A percentile compares a stretch with the other conserved stretches of the same genome.
These are phyloP conservation scores for Metschnikowia koreensis DNA, from an alignment of 805 yeast genomes.

Conservation along the genomic window DNA sequence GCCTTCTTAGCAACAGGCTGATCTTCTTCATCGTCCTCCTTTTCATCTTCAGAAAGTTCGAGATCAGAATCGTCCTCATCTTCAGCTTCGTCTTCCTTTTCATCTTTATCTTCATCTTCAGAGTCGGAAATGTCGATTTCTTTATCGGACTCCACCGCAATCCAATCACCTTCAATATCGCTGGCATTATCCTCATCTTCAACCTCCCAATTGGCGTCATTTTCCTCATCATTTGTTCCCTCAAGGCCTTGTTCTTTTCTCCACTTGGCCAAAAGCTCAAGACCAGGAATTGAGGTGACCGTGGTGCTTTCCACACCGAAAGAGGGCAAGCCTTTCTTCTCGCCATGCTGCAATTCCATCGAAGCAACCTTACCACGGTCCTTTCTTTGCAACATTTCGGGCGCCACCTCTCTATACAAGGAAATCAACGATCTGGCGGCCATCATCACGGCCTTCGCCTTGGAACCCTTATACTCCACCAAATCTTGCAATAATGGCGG, in stretches of 20 bases:
- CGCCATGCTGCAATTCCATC: slow-evolving; percentile 66
- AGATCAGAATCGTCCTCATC: slow-evolving; percentile 37
- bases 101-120: slow-evolving; percentile 39
- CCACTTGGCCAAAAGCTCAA: slow-evolving; percentile 90
- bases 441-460: slow-evolving; percentile 88
- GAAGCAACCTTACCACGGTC: slow-evolving; percentile 94
- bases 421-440: slow-evolving; percentile 89
- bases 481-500: slow-evolving; percentile 84
- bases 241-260: slow-evolving; percentile 56
- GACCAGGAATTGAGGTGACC: slow-evolving; percentile 80
- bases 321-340: slow-evolving; percentile 49
- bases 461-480: slow-evolving; percentile 86
- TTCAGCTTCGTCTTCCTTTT: slow-evolving; percentile 44
- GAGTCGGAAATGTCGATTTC: slow-evolving; percentile 60
- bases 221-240: slow-evolving; percentile 49
- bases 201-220: slow-evolving; percentile 57
- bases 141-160: slow-evolving; percentile 76
- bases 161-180: slow-evolving; percentile 91
- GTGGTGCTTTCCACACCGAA: slow-evolving; percentile 72
- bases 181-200: slow-evolving; percentile 47
- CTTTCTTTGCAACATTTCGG: slow-evolving; percentile 85
- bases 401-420: slow-evolving; percentile 90
- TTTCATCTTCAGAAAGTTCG: slow-evolving; percentile 33
- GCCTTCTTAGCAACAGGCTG: slow-evolving; percentile 33
- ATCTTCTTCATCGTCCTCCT: slow-evolving; percentile 22